Evolutionary conservation across 2,329 filamentous ascomycete species (phyloP).

Genomic region (Juglanconis oblonga): DNA sequence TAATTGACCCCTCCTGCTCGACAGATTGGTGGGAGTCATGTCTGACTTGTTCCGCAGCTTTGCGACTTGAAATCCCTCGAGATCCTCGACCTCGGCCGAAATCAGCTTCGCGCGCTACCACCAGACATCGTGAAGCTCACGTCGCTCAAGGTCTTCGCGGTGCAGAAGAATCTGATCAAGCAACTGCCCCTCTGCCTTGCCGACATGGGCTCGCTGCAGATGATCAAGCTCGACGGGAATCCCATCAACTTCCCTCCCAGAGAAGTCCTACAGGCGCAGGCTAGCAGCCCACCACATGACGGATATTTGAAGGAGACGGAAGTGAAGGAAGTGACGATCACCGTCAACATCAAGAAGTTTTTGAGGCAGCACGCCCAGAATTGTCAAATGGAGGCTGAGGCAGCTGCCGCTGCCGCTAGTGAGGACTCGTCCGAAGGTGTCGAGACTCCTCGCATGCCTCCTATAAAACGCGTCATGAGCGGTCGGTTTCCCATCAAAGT

Average conservation of each 20-base stretch:
- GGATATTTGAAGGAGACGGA: conserved; percentile 59
- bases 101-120: conserved; percentile 75
- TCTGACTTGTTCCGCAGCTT: conserved; percentile 52
- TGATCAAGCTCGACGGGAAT: conserved; percentile 87
- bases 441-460: conserved; percentile 72
- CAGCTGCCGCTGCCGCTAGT: conserved; percentile 35
- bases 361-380: conserved; percentile 51
- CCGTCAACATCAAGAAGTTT: conserved; percentile 60
- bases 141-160: conserved; percentile 83
- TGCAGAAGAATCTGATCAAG: conserved; percentile 83
- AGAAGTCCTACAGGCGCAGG: conserved; percentile 61
- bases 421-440: conserved; percentile 70
- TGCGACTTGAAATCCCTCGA: conserved; percentile 84
- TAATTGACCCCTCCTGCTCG: conserved; percentile 28
- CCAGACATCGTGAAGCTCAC: conserved; percentile 76
- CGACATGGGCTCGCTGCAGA: conserved; percentile 85
- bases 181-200: conserved; percentile 80
- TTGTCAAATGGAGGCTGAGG: conserved; percentile 53
- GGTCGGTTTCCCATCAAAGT: conserved; percentile 67
- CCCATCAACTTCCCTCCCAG: conserved; percentile 77
- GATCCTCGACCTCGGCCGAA: conserved; percentile 88
- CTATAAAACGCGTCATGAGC: conserved; percentile 58
- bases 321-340: conserved; percentile 58
- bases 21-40: conserved; percentile 1
- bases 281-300: conserved; percentile 54